A percentile compares a stretch with the other conserved stretches of the same genome.
These are phyloP conservation scores for Exophiala mesophila DNA, from an alignment of 2,329 filamentous ascomycete species.

Conservation along the genomic window DNA sequence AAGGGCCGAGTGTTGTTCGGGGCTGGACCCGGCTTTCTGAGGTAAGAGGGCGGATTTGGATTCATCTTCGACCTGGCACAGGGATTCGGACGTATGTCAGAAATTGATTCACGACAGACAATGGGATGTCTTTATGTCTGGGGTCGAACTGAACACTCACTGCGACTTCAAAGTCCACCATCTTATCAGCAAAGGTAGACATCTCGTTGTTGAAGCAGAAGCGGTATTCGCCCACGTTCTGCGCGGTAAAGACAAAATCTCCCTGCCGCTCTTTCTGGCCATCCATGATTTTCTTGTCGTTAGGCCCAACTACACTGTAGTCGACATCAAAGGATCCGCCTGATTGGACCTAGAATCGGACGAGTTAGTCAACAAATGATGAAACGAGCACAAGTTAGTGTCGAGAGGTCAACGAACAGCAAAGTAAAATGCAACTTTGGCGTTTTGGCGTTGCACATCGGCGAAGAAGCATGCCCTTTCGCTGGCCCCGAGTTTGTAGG, in stretches of 20 bases:
- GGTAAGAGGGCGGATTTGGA: slow-evolving; percentile 66
- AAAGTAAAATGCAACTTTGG: slow-evolving; percentile 98
- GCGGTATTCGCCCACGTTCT: slow-evolving; percentile 78
- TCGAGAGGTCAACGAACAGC: slow-evolving; percentile 61
- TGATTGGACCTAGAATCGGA: slow-evolving; percentile 72
- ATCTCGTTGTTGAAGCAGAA: slow-evolving; percentile 99
- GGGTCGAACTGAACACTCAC: slow-evolving; percentile 49
- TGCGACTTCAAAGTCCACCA: slow-evolving; percentile 95
- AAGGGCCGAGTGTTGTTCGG: slow-evolving; percentile 81
- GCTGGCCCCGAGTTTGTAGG: slow-evolving; percentile 83
- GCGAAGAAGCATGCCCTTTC: slow-evolving; percentile 97
- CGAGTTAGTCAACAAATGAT: neutral
- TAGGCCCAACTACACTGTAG: slow-evolving; percentile 79
- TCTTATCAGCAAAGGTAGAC: slow-evolving; percentile 96
- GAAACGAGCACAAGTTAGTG: neutral
- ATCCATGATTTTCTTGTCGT: slow-evolving; percentile 73
- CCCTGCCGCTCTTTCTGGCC: slow-evolving; percentile 90
- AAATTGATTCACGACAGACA: too few species aligned
- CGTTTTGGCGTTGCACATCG: slow-evolving; percentile 67
- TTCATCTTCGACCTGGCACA: slow-evolving; percentile 82
- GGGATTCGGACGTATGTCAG: slow-evolving; percentile 12
- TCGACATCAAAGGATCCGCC: slow-evolving; percentile 97
- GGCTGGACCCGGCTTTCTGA: slow-evolving; percentile 78
- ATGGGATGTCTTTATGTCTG: too few species aligned
- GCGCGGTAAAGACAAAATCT: slow-evolving; percentile 95